phyloP scores from a whole-genome alignment of 257 asterid genomes.

The Fraxinus anomala region DNA sequence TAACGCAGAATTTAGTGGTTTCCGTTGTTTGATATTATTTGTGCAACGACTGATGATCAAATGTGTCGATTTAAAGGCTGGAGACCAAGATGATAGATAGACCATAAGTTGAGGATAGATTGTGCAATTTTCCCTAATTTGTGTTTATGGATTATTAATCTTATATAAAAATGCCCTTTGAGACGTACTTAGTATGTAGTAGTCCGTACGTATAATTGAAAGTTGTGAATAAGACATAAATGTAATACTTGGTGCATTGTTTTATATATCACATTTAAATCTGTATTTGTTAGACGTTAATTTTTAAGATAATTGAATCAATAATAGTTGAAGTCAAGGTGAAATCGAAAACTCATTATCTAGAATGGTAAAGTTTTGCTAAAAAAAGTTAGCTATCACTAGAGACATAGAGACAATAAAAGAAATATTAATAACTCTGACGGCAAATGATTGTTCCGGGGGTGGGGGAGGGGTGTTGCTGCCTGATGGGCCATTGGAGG shows the following conservation, averaged over 20 bases:
- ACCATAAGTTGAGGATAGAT: background rate
- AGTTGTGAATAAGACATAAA: no score
- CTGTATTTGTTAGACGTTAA: no score
- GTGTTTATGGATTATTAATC: no score
- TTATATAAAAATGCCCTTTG: no score
- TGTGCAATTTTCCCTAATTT: background rate
- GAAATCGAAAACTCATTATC: background rate
- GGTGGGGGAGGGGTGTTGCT: background rate
- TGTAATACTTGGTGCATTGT: no score
- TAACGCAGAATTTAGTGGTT: no score
- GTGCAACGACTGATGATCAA: background rate
- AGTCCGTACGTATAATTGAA: no score
- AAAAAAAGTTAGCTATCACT: background rate
- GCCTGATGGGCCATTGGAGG: background rate
- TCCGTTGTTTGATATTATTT: background rate
- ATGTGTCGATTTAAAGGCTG: background rate
- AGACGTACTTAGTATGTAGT: no score
- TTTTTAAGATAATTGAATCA: background rate
- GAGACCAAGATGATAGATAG: background rate
- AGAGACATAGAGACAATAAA: background rate
- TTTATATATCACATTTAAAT: no score
- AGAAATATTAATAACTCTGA: background rate
- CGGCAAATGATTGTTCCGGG: background rate
- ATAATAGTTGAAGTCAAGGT: no score
- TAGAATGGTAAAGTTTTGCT: background rate